Base-by-base conservation (phyloP, 768 basidiomycete genomes). In the Boletus subcaerulescens region DNA sequence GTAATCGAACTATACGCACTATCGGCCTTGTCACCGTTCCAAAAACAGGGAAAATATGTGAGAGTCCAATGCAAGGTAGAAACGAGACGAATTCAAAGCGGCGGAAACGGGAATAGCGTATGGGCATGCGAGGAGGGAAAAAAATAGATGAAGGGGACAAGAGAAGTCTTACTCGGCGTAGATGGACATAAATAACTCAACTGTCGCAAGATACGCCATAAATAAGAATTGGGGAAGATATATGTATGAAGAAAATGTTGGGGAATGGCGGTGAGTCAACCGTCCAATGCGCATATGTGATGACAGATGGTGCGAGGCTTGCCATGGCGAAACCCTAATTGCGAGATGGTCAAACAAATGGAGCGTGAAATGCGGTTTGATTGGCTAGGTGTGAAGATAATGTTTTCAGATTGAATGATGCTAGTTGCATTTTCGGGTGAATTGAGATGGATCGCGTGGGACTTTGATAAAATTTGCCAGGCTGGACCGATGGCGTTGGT, bases 171-270 rank as follows among this genome's bases (percentile, higher is more conserved):
- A 60, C 49, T 40, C 20, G 68, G 67, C 68, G 63, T 51, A 68
- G 64, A 60, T 58, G 61, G 61, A 65, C 68, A 62, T 70, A 71
- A 59, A 71, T 70, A 71, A 42, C 45, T 49, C 13, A 24, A 20
- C 38, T 45, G 61, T 54, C 70, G 13, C 61, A 56, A 65, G 57
- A 65, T 70, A 69, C 68, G 65, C 66, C 63, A 56, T 63, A 70
- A 70, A 70, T 68, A 60, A 41, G 49, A 56, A 56, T 55, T 41
- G 29, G 14, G 17, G 61, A 38, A 38, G 24, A 55, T 53, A 58
- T 41, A 60, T 70, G 26, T 54, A 58, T 48, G 41, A 45, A 43
- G 45, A 48, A 59, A 62, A 50, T 39, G 12, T 59, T 36, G 57
- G 9, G 35, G 45, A 48, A 58, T 58, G 64, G 67, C 55, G 65